Percentiles rank a stretch among this genome's conserved stretches.
phyloP scores from a whole-genome alignment of 345 rosid genomes.

The Bruguiera parviflora region DNA sequence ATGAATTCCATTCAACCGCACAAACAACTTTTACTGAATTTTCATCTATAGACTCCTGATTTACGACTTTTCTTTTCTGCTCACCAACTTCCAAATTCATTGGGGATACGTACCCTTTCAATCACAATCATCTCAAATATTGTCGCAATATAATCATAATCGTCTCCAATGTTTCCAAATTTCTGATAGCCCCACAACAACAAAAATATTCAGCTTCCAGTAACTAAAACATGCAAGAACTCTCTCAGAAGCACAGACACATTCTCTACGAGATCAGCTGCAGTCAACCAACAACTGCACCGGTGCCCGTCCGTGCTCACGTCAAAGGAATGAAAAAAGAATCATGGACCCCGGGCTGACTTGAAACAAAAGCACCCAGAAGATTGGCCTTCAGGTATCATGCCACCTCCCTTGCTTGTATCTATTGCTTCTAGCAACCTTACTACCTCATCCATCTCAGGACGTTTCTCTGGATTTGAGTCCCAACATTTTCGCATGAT shows the following conservation, averaged over 20 bases:
- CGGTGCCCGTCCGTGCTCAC: too few relatives aligned
- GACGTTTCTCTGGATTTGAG: slow-evolving; percentile 32
- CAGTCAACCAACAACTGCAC: neutral
- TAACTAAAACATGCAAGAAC: neutral
- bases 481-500: slow-evolving; percentile 35
- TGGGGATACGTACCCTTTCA: neutral
- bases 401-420: slow-evolving; percentile 36
- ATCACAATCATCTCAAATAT: slow-evolving; percentile 2
- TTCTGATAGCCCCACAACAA: slow-evolving; percentile 3
- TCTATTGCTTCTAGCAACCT: slow-evolving; percentile 31
- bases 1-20: too few relatives aligned
- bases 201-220: slow-evolving; percentile 2
- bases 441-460: slow-evolving; percentile 34
- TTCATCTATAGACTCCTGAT: too few relatives aligned
- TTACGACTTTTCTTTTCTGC: too few relatives aligned
- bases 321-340: neutral
- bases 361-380: slow-evolving; percentile 31
- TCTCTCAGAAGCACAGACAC: neutral
- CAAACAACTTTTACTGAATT: neutral
- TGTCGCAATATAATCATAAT: neutral
- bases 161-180: neutral
- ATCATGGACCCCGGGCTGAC: slow-evolving; percentile 26
- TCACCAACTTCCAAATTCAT: neutral
- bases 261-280: neutral
- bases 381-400: slow-evolving; percentile 36